These are phyloP conservation scores for Pleurotus cornucopiae DNA, from an alignment of 768 basidiomycete genomes.

Conservation along the genomic window DNA sequence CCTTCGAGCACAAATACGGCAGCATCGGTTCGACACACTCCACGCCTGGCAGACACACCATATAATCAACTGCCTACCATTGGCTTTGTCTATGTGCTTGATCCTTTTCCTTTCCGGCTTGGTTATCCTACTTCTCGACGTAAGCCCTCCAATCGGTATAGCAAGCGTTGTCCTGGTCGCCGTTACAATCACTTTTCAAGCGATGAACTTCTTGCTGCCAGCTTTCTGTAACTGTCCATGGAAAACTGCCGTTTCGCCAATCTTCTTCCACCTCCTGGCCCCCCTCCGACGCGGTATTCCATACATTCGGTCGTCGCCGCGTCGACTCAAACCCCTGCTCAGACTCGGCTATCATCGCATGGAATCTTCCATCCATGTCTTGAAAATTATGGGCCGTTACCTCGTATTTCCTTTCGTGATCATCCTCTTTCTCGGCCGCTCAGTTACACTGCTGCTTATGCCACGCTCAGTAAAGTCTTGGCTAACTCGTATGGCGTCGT, in stretches of 20 bases:
- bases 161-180: conserved; percentile 11
- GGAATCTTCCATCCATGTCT: too few species aligned
- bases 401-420: too few species aligned
- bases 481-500: too few species aligned
- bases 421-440: too few species aligned
- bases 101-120: conserved; percentile 16
- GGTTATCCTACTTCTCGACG: conserved; percentile 15
- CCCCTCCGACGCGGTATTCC: conserved; percentile 4
- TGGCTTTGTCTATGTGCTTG: conserved; percentile 16
- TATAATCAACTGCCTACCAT: conserved; percentile 14
- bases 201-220: conserved; percentile 14
- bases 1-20: conserved; percentile 11
- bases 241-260: conserved; percentile 17
- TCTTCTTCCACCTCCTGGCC: conserved; percentile 10
- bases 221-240: conserved; percentile 17
- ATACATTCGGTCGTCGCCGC: background rate
- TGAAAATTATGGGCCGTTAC: too few species aligned
- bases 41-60: conserved; percentile 14
- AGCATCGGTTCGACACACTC: conserved; percentile 14
- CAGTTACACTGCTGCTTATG: too few species aligned
- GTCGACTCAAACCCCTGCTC: background rate
- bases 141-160: conserved; percentile 12
- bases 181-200: conserved; percentile 13
- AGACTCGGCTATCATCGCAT: too few species aligned
- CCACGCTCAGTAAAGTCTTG: too few species aligned